Base-by-base conservation (phyloP, 352 stramenopile genomes). In the Pythium sp. region DNA sequence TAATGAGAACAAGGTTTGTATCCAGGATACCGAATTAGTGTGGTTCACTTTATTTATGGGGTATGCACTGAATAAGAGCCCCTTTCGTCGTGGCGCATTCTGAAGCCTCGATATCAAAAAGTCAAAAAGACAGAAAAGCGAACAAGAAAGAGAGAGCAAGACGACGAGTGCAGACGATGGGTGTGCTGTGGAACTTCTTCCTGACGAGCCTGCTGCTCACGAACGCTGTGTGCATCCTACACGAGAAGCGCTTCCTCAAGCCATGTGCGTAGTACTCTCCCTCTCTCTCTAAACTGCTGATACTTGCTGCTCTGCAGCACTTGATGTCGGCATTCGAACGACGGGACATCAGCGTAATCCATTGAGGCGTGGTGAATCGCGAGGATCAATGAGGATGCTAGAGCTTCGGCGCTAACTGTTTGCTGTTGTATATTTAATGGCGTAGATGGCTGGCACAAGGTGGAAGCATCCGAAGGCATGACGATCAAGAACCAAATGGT, bases 401-500 rank as follows among this genome's bases (percentile, higher is more conserved):
- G 54, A 43, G 28, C 28, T 24, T 18, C 7, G 2, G 24, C 8
- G 14, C 55, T 46, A 14, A 30, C 26, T 34, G 0, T 63, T 9
- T 49, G 30, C 30, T 32, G 41, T 55, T 26, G 28, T 68, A 5
- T 58, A 8, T 61, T 30, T 6, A 7, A 36, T 7, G 34, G 26
- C 20, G 22, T 69, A 95, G 87, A 96, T 79, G 87, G 89, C 4
- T 96, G 87, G 87, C 82, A 96, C 73, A 80, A 84, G 59, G 78
- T 95, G 60, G 87, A 95, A 47, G 82, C 87, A 47, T 87, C 83
- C 26, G 76, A 95, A 61, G 89, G 89, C 60, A 81, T 89, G 82
- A 92, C 85, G 38, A 81, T 95, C 64, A 95, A 95, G 77, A 96
- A 96, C 74, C 89, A 96, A 72, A 71, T 94, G 70, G 77, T 95